These are phyloP conservation scores for Actinomortierella ambigua DNA, from an alignment of 371 early-diverging fungal genomes.

Conservation along the genomic window DNA sequence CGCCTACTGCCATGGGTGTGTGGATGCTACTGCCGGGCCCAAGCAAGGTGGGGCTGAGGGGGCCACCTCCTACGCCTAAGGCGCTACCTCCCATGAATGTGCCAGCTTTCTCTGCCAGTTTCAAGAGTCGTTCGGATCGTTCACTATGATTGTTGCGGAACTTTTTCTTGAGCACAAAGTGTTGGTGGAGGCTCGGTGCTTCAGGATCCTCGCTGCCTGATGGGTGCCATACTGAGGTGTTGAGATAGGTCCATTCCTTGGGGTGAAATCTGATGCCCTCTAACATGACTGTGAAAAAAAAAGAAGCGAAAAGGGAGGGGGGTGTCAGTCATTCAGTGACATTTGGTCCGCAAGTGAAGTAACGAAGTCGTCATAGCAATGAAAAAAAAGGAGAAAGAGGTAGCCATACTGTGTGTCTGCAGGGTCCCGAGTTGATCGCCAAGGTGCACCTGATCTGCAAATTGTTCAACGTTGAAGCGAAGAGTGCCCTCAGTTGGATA, in stretches of 20 bases:
- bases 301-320: not conserved
- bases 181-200: slow-evolving; percentile 31
- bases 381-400: not conserved
- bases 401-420: slow-evolving; percentile 17
- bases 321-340: not conserved
- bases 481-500: slow-evolving; percentile 34
- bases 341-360: slow-evolving; percentile 6
- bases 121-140: slow-evolving; percentile 22
- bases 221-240: slow-evolving; percentile 25
- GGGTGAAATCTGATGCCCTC: slow-evolving; percentile 47
- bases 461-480: slow-evolving; percentile 42
- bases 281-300: slow-evolving; percentile 15
- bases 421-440: slow-evolving; percentile 18
- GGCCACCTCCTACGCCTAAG: not conserved
- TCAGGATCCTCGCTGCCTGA: slow-evolving; percentile 31
- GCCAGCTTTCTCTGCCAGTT: slow-evolving; percentile 31
- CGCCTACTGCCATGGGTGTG: slow-evolving; percentile 29
- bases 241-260: slow-evolving; percentile 39
- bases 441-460: slow-evolving; percentile 33
- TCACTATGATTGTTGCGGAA: slow-evolving; percentile 18
- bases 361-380: not conserved
- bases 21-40: slow-evolving; percentile 45
- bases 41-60: not conserved
- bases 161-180: slow-evolving; percentile 25
- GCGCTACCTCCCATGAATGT: no score